phyloP scores from a whole-genome alignment of 345 rosid species.

The Populus ilicifolia region DNA sequence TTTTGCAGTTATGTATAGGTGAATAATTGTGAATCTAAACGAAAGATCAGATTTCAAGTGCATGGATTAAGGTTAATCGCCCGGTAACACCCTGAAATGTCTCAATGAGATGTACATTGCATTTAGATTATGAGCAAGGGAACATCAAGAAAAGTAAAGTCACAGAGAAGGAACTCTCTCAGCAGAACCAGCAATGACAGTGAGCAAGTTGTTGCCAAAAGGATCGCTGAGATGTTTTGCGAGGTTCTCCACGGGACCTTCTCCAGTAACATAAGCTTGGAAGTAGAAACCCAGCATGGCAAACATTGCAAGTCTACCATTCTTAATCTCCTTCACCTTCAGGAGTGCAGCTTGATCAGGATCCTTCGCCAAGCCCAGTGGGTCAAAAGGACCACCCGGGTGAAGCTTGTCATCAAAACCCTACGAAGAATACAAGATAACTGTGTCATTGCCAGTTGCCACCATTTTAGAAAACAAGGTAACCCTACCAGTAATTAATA shows the following conservation, averaged over 20 bases:
- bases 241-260: constrained; percentile 94
- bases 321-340: constrained; percentile 95
- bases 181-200: constrained; percentile 65
- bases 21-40: too few relatives aligned
- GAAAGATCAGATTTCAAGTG: not conserved
- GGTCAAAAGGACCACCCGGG: constrained; percentile 97
- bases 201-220: constrained; percentile 96
- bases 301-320: constrained; percentile 94
- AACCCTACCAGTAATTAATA: too few relatives aligned
- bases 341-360: constrained; percentile 92
- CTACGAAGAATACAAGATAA: constrained; percentile 25
- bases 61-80: not conserved
- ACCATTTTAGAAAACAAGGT: not conserved
- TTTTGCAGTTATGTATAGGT: too few relatives aligned
- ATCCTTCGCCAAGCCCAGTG: constrained; percentile 85
- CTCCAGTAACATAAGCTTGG: constrained; percentile 93
- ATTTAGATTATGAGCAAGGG: constrained; percentile 3
- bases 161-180: constrained; percentile 87
- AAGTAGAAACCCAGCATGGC: constrained; percentile 84
- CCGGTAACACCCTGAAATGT: constrained; percentile 5
- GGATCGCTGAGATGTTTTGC: constrained; percentile 92
- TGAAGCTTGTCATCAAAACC: constrained; percentile 94
- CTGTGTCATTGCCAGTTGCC: not conserved
- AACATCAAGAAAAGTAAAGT: constrained; percentile 15
- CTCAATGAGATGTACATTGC: constrained; percentile 28